Conservation (phyloP, 2,329 filamentous ascomycete species). For the Xylaria sp. region DNA sequence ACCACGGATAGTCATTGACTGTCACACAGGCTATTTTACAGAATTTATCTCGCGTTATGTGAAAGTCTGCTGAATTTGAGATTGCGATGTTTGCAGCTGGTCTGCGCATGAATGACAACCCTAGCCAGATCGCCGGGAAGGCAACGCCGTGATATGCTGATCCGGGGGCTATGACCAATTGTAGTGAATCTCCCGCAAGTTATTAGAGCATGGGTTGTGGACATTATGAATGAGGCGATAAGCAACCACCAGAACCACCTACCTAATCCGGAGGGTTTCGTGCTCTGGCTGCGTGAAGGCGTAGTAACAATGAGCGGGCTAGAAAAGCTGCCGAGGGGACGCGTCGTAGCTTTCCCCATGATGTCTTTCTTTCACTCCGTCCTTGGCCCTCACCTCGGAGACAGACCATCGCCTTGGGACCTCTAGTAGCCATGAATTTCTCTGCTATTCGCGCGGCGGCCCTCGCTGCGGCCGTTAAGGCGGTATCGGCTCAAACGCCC, state of each 20-base stretch:
- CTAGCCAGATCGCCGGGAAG: constrained; percentile 6
- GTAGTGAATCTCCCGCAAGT: background rate
- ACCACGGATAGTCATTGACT: background rate
- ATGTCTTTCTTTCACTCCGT: constrained; percentile 14
- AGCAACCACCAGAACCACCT: constrained; percentile 24
- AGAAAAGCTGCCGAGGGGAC: constrained; percentile 2
- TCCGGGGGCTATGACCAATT: constrained; percentile 18
- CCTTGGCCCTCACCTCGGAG: constrained; percentile 15
- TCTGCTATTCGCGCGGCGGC: constrained; percentile 23
- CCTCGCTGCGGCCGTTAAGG: constrained; percentile 20
- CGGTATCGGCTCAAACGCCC: constrained; percentile 24
- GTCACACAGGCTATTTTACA: background rate
- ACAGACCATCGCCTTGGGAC: constrained; percentile 5
- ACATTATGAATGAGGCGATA: background rate
- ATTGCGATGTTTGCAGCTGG: background rate
- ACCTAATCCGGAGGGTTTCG: constrained; percentile 26
- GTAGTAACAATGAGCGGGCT: constrained; percentile 13
- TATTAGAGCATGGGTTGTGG: constrained; percentile 2
- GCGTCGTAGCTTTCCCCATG: background rate
- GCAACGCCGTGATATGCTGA: constrained; percentile 7
- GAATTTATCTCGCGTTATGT: background rate
- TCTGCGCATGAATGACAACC: constrained; percentile 5
- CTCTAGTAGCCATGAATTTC: constrained; percentile 26
- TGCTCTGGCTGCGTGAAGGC: constrained; percentile 17
- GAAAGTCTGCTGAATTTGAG: background rate